Evolutionary conservation across 2,329 filamentous ascomycete genomes (phyloP).

Genomic region (Sclerotinia glacialis): DNA sequence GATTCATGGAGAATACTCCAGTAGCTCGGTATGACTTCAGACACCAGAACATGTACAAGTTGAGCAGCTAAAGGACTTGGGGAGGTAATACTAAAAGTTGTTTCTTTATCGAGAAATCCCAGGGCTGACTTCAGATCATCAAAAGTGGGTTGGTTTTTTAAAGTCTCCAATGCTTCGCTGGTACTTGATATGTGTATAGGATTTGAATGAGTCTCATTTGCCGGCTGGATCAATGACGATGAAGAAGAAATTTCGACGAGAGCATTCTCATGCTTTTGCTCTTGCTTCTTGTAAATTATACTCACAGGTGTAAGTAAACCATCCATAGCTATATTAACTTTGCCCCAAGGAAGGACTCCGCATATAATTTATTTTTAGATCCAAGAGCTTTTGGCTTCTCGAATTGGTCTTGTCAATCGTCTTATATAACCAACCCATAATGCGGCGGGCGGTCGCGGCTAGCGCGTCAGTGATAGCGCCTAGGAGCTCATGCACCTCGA

Average conservation of each 20-base stretch:
- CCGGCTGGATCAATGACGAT: conserved; percentile 22
- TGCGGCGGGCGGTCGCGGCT: background rate
- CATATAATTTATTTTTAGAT: background rate
- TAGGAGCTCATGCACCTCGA: conserved; percentile 25
- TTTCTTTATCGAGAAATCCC: conserved; percentile 47
- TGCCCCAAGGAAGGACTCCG: background rate
- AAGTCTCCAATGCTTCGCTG: conserved; percentile 54
- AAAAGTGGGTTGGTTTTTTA: conserved; percentile 62
- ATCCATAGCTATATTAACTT: conserved; percentile 44
- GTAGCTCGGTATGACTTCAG: conserved; percentile 74
- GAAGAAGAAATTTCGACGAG: conserved; percentile 30
- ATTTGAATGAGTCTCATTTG: conserved; percentile 18
- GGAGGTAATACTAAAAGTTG: conserved; percentile 54
- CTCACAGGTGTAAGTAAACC: conserved; percentile 49
- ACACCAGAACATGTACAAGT: conserved; percentile 71
- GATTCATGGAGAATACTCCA: conserved; percentile 63
- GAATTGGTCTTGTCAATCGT: background rate
- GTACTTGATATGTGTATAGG: conserved; percentile 31
- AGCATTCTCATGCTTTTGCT: conserved; percentile 27
- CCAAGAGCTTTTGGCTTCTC: background rate
- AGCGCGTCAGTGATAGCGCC: conserved; percentile 23
- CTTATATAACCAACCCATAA: background rate
- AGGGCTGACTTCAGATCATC: conserved; percentile 54
- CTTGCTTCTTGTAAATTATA: conserved; percentile 39
- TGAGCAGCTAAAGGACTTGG: conserved; percentile 69